phyloP scores from a whole-genome alignment of 768 basidiomycete species.

The Trametes cubensis region DNA sequence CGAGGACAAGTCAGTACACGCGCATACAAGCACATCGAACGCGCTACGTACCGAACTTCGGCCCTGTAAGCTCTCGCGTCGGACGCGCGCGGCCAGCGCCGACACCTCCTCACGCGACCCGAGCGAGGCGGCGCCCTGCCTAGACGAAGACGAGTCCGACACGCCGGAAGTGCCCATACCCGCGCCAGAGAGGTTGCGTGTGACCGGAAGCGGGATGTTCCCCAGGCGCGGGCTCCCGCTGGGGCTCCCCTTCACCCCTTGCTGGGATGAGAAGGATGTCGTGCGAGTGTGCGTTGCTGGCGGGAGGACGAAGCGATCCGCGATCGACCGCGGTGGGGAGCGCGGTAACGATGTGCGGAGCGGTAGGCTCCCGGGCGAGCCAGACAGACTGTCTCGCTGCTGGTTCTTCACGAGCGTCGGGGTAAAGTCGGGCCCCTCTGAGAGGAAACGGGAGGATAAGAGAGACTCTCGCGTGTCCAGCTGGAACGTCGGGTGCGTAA shows the following conservation, averaged over 20 bases:
- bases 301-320: slow-evolving; percentile 50
- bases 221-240: slow-evolving; percentile 40
- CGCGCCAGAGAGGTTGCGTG: slow-evolving; percentile 38
- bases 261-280: slow-evolving; percentile 37
- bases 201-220: slow-evolving; percentile 39
- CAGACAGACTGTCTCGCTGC: slow-evolving; percentile 56
- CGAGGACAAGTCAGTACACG: slow-evolving; percentile 5
- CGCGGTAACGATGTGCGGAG: slow-evolving; percentile 48
- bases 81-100: slow-evolving; percentile 45
- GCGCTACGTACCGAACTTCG: slow-evolving; percentile 34
- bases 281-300: slow-evolving; percentile 33
- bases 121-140: slow-evolving; percentile 39
- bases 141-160: slow-evolving; percentile 45
- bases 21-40: slow-evolving; percentile 1
- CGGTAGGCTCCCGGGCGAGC: slow-evolving; percentile 44
- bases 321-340: slow-evolving; percentile 46
- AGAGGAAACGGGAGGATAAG: slow-evolving; percentile 72
- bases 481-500: slow-evolving; percentile 67
- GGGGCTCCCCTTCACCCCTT: slow-evolving; percentile 16
- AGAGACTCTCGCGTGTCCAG: slow-evolving; percentile 78
- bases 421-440: slow-evolving; percentile 65
- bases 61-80: slow-evolving; percentile 51
- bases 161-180: slow-evolving; percentile 40
- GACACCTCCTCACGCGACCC: slow-evolving; percentile 44
- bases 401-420: slow-evolving; percentile 72